Percentiles rank a stretch among this genome's conserved stretches.
phyloP scores from a whole-genome alignment of 2,329 filamentous ascomycete species.

The Alternaria consortialis region DNA sequence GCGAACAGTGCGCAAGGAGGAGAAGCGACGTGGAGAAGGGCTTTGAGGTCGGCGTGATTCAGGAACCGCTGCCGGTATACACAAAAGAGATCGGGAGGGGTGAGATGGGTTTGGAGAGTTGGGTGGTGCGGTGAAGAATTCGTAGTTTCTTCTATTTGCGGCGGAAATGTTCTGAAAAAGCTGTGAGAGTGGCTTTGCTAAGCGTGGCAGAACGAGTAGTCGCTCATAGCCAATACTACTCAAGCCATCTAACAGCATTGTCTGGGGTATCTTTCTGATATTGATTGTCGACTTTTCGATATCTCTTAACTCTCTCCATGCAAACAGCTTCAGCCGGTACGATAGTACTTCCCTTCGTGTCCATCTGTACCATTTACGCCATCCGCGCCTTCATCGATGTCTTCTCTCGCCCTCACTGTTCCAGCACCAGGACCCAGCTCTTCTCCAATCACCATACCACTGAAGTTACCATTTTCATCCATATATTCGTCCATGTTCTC shows the following conservation, averaged over 20 bases:
- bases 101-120: background rate
- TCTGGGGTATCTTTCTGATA: slow-evolving; percentile 11
- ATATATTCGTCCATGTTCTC: slow-evolving; percentile 84
- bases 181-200: background rate
- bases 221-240: background rate
- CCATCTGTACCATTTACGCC: slow-evolving; percentile 34
- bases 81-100: background rate
- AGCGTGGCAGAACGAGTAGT: background rate
- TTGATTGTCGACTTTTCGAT: background rate
- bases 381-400: slow-evolving; percentile 38
- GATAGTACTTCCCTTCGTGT: slow-evolving; percentile 50
- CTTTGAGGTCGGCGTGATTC: background rate
- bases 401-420: slow-evolving; percentile 47
- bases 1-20: background rate
- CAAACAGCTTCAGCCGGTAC: slow-evolving; percentile 37
- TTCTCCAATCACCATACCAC: slow-evolving; percentile 38
- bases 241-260: background rate
- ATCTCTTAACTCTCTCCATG: background rate
- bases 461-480: slow-evolving; percentile 52
- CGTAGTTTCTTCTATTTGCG: background rate
- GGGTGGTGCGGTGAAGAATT: background rate
- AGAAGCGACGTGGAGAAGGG: background rate
- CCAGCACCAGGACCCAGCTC: slow-evolving; percentile 51
- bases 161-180: background rate
- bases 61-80: background rate